A percentile compares a stretch with the other conserved stretches of the same genome.
These are phyloP conservation scores for Pyracantha coccinea DNA, from an alignment of 331 rosid genomes.

Conservation along the genomic window DNA sequence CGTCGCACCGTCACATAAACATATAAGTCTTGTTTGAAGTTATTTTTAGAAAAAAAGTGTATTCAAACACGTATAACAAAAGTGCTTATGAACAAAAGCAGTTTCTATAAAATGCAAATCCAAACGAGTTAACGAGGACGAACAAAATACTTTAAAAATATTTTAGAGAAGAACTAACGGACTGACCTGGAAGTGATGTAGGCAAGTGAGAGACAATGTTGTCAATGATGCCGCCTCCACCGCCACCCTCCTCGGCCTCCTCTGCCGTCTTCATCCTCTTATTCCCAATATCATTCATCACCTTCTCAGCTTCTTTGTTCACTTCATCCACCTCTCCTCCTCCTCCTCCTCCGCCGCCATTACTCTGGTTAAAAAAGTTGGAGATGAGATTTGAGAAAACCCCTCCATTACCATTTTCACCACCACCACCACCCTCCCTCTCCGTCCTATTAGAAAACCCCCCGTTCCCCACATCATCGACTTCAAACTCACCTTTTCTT, in stretches of 20 bases:
- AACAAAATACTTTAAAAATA: background rate
- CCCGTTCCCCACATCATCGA: constrained; percentile 7
- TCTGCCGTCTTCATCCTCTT: background rate
- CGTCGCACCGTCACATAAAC: too few relatives aligned
- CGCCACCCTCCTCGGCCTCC: constrained; percentile 5
- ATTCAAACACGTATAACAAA: too few relatives aligned
- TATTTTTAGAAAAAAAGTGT: too few relatives aligned
- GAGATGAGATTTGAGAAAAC: constrained; percentile 3
- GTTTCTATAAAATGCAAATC: background rate
- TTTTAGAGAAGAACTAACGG: background rate
- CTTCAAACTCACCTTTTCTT: background rate
- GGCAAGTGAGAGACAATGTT: constrained; percentile 39
- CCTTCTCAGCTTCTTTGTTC: background rate
- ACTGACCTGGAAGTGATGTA: constrained; percentile 29
- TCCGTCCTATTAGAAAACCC: background rate
- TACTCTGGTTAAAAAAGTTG: constrained; percentile 7
- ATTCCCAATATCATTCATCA: background rate
- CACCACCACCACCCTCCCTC: constrained; percentile 6
- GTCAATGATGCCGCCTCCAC: constrained; percentile 21
- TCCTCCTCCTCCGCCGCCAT: background rate
- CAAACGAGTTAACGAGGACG: too few relatives aligned
- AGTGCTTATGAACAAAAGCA: too few relatives aligned
- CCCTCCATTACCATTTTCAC: constrained; percentile 15
- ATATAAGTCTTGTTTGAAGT: too few relatives aligned
- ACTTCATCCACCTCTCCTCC: background rate